These are phyloP conservation scores for Shiraia sp. DNA, from an alignment of 2,329 filamentous ascomycete genomes.

Conservation along the genomic window DNA sequence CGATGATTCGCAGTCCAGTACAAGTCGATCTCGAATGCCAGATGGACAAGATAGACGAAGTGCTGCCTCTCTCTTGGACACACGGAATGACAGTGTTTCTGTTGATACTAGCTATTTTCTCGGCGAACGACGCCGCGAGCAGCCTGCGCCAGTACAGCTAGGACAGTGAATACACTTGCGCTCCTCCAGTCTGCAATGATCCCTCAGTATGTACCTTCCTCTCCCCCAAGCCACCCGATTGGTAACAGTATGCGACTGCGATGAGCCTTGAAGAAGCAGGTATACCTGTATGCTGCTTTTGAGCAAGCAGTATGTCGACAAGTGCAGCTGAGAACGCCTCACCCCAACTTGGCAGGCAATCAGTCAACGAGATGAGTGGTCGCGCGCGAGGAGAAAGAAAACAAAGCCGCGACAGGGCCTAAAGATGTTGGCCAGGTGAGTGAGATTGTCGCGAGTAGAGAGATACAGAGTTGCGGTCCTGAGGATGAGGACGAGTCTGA, in stretches of 20 bases:
- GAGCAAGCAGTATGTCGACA: slow-evolving; percentile 9
- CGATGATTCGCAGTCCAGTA: slow-evolving; percentile 27
- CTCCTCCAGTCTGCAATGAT: slow-evolving; percentile 38
- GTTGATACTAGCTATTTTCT: slow-evolving; percentile 56
- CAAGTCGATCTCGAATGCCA: slow-evolving; percentile 33
- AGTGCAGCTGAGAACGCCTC: background rate
- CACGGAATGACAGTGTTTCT: slow-evolving; percentile 47
- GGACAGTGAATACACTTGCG: slow-evolving; percentile 38
- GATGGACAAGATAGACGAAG: slow-evolving; percentile 43
- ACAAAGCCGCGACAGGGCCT: slow-evolving; percentile 3
- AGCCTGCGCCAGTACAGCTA: slow-evolving; percentile 36
- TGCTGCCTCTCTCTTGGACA: slow-evolving; percentile 48
- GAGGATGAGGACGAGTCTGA: slow-evolving; percentile 4
- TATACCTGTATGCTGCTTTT: slow-evolving; percentile 9
- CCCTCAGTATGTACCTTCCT: slow-evolving; percentile 35
- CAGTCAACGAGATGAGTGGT: background rate
- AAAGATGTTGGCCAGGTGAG: slow-evolving; percentile 7
- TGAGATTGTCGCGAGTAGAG: slow-evolving; percentile 1
- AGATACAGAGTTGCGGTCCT: background rate
- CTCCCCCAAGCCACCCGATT: slow-evolving; percentile 32
- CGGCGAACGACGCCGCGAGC: slow-evolving; percentile 37
- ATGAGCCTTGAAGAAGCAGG: slow-evolving; percentile 11
- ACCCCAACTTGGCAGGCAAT: background rate
- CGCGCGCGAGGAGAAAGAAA: background rate
- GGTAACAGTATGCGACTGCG: slow-evolving; percentile 22